Percentiles rank a stretch among this genome's conserved stretches.
Conservation (phyloP, 208 protist genomes). For the Acanthamoeba polyphaga region DNA sequence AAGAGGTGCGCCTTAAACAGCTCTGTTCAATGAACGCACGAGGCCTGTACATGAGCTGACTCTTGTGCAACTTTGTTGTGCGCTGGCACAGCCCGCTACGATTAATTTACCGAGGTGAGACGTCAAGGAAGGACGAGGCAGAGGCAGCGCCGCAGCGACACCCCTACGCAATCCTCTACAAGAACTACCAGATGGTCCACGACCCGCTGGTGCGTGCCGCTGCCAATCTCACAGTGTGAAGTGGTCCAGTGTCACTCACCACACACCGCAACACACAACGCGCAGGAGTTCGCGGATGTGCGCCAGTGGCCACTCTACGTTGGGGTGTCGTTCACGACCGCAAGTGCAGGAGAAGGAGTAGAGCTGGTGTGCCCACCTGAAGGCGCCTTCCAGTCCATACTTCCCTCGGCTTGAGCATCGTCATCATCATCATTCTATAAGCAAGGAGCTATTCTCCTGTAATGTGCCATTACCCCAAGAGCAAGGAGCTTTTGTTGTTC, state of each 20-base stretch:
- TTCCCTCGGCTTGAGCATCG: background rate
- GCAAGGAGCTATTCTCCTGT: background rate
- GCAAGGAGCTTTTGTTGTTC: background rate
- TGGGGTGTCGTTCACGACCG: background rate
- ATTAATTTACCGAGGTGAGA: background rate
- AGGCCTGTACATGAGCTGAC: too few relatives aligned
- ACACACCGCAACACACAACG: background rate
- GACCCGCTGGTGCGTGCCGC: background rate
- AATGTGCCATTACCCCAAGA: too few relatives aligned
- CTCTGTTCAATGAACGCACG: background rate
- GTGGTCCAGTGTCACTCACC: background rate
- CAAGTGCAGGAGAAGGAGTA: background rate
- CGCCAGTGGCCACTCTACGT: background rate
- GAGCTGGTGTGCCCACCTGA: background rate
- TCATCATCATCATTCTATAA: too few relatives aligned
- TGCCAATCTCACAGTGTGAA: too few relatives aligned
- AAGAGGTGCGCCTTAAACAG: background rate
- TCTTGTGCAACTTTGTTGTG: background rate
- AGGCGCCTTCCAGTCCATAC: background rate
- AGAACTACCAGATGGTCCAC: slow-evolving; percentile 28
- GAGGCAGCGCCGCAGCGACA: background rate
- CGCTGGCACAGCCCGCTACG: background rate
- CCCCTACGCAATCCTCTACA: slow-evolving; percentile 25
- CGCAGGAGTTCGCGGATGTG: background rate
- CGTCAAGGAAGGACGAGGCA: background rate